Evolutionary conservation across 2,329 filamentous ascomycete genomes (phyloP).

Genomic region (Aspergillus spinulosporus): DNA sequence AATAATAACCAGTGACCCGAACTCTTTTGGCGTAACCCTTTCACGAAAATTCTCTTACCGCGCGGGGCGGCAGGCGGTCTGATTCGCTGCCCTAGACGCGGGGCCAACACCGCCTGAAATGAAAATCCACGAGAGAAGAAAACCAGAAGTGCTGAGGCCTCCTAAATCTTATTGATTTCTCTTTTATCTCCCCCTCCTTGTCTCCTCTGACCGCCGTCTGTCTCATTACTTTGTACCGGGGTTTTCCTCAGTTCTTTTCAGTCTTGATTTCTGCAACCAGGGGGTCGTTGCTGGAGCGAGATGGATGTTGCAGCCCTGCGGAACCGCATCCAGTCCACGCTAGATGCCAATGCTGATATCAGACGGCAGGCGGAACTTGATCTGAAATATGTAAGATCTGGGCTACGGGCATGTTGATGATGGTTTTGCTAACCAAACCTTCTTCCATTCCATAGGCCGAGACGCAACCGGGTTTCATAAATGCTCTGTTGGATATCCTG

Average conservation of each 20-base stretch:
- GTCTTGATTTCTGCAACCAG: slow-evolving; percentile 32
- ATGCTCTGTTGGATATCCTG: slow-evolving; percentile 86
- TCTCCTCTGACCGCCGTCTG: slow-evolving; percentile 16
- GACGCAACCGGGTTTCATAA: slow-evolving; percentile 83
- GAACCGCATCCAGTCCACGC: slow-evolving; percentile 64
- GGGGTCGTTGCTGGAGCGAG: slow-evolving; percentile 39
- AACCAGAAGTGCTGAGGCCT: slow-evolving; percentile 20
- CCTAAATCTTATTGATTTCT: slow-evolving; percentile 9
- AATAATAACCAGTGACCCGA: not conserved
- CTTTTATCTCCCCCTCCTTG: slow-evolving; percentile 24
- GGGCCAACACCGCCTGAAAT: slow-evolving; percentile 23
- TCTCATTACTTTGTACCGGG: slow-evolving; percentile 25
- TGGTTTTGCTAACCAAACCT: slow-evolving; percentile 2
- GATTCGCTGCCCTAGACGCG: slow-evolving; percentile 30
- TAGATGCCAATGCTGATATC: slow-evolving; percentile 62
- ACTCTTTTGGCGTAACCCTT: not conserved
- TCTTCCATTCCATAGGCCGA: slow-evolving; percentile 66
- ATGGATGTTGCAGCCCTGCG: slow-evolving; percentile 64
- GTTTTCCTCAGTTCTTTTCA: slow-evolving; percentile 27
- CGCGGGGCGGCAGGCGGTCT: slow-evolving; percentile 26
- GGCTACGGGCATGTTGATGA: slow-evolving; percentile 13
- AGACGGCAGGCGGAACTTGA: slow-evolving; percentile 64
- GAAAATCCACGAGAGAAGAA: slow-evolving; percentile 31
- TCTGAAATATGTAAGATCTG: slow-evolving; percentile 60
- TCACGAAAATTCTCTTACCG: slow-evolving; percentile 26